Base-by-base conservation (phyloP, 2,329 filamentous ascomycete genomes). In the Claviceps pazoutovae region DNA sequence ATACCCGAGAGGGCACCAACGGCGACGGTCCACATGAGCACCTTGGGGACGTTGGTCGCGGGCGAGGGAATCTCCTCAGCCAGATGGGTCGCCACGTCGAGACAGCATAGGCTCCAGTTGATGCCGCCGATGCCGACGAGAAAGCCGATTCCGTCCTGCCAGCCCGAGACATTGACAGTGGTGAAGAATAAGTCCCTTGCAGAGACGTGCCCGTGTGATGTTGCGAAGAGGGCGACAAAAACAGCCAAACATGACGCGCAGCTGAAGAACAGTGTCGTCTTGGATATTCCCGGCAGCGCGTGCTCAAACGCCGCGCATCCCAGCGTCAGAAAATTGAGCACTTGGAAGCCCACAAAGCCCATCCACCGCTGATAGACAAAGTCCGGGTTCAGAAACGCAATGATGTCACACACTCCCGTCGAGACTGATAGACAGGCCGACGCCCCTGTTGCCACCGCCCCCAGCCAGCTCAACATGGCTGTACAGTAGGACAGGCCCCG, bases 101-200 rank as follows among this genome's bases (percentile, higher is more conserved):
- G 57, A 43, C 61, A 63, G 1, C 59, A 62, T 19, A 63, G 60
- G 48, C 60, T 61, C 62, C 62, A 64, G 48, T 64, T 62, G 44
- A 58, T 56, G 0, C 60, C 60, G 34, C 59, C 60, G 49, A 64
- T 57, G 14, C 61, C 62, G 21, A 62, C 60, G 38, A 63, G 58
- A 49, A 63, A 63, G 2, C 61, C 61, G 34, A 63, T 52, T 6
- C 62, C 62, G 9, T 61, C 55, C 8, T 44, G 54, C 61, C 61
- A 63, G 2, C 61, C 61, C 0, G 57, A 56, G 0, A 57, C 46
- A 38, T 64, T 64, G 38, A 59, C 52, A 2, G 52, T 51, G 2
- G 51, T 52, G 17, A 53, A 26, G 39, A 63, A 63, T 51, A 61
- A 61, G 43, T 56, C 56, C 46, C 55, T 54, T 0, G 59, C 56